These are phyloP conservation scores for Eucalyptus tenuipes DNA, from an alignment of 345 rosid genomes.

Conservation along the genomic window DNA sequence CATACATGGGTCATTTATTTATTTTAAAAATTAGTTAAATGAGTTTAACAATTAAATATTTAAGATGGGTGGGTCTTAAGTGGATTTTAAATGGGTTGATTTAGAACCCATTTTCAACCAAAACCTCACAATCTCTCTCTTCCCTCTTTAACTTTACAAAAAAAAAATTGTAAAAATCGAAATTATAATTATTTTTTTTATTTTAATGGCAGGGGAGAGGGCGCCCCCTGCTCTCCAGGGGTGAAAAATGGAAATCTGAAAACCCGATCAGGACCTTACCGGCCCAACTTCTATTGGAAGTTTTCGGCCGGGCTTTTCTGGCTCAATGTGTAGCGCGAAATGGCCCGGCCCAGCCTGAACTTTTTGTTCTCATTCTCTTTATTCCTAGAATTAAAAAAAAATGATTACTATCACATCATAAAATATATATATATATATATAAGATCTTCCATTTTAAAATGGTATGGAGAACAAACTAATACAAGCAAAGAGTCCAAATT, in stretches of 20 bases:
- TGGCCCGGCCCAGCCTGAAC: not conserved
- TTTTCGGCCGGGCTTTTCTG: not conserved
- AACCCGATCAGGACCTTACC: not conserved
- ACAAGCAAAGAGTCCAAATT: not conserved
- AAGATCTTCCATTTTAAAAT: not conserved
- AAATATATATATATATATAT: not conserved
- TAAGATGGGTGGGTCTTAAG: too few species aligned
- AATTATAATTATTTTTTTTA: too few species aligned
- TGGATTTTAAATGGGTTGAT: too few species aligned
- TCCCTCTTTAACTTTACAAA: too few species aligned
- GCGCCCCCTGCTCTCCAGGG: not conserved
- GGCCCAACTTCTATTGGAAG: not conserved
- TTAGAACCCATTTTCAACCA: too few species aligned
- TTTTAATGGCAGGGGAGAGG: not conserved
- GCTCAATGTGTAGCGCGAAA: not conserved
- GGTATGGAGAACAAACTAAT: not conserved
- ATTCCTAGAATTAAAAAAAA: not conserved
- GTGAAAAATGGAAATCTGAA: not conserved
- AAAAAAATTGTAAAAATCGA: too few species aligned
- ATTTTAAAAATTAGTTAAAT: too few species aligned
- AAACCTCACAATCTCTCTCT: too few species aligned
- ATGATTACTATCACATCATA: not conserved
- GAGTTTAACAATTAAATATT: too few species aligned
- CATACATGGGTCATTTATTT: too few species aligned
- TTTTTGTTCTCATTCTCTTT: not conserved